Evolutionary conservation across 192 early-diverging fungal genomes (phyloP).

Genomic region (Gonapodya sp.): DNA sequence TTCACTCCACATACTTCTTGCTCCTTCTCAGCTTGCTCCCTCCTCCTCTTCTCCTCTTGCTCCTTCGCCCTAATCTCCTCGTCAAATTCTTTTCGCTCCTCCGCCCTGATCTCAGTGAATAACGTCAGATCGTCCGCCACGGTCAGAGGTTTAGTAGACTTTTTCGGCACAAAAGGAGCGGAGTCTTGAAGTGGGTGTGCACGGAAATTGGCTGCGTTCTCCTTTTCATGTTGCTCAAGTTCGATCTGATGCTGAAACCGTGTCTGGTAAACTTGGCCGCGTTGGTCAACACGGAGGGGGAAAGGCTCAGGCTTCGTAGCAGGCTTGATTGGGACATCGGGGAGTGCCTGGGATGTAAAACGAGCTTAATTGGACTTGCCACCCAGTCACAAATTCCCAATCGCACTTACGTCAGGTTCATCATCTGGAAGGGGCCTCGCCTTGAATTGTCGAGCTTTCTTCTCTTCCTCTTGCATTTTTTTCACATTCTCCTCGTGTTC

Average conservation of each 20-base stretch:
- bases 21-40: conserved; percentile 39
- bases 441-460: conserved; percentile 33
- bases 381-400: neutral
- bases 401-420: conserved; percentile 25
- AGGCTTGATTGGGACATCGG: conserved; percentile 20
- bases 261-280: conserved; percentile 34
- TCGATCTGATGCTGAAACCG: conserved; percentile 31
- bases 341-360: conserved; percentile 25
- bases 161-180: conserved; percentile 51
- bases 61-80: conserved; percentile 22
- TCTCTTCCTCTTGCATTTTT: conserved; percentile 32
- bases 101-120: conserved; percentile 45
- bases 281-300: conserved; percentile 39
- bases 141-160: conserved; percentile 43
- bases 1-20: conserved; percentile 30
- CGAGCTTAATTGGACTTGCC: neutral
- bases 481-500: conserved; percentile 39
- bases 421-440: conserved; percentile 44
- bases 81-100: conserved; percentile 58
- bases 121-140: conserved; percentile 33
- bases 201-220: conserved; percentile 28
- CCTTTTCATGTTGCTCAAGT: conserved; percentile 19
- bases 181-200: conserved; percentile 41
- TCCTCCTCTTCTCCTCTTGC: neutral
- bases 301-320: conserved; percentile 50